Evolutionary conservation across 2,329 filamentous ascomycete genomes (phyloP).

Genomic region (Monosporascus sp.): DNA sequence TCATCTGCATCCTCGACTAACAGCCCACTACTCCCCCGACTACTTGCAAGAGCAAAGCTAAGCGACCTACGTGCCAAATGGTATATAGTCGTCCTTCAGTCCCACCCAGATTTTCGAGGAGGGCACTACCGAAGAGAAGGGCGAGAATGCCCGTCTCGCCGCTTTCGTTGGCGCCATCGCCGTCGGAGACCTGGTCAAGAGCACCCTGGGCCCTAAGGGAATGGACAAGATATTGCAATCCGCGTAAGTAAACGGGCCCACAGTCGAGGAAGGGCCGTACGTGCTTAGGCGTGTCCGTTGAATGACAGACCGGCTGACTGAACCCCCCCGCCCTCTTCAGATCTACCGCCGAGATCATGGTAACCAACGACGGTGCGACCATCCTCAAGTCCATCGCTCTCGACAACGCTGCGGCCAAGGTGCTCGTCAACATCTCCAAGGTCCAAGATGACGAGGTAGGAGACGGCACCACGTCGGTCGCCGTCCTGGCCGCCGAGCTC

Average conservation of each 20-base stretch:
- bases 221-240: slow-evolving; percentile 99
- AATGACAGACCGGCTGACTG: background rate
- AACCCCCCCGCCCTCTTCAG: slow-evolving; percentile 37
- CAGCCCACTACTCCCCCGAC: background rate
- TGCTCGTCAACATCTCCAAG: slow-evolving; percentile 98
- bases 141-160: slow-evolving; percentile 97
- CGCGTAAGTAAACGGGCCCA: slow-evolving; percentile 56
- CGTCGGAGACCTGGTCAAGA: slow-evolving; percentile 95
- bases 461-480: slow-evolving; percentile 96
- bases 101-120: slow-evolving; percentile 98
- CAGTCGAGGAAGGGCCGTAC: too few species aligned
- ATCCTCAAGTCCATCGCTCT: slow-evolving; percentile 98
- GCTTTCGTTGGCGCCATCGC: slow-evolving; percentile 98
- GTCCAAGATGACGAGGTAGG: slow-evolving; percentile 98
- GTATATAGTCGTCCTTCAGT: slow-evolving; percentile 56
- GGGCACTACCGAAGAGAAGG: slow-evolving; percentile 95
- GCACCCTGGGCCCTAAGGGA: slow-evolving; percentile 91
- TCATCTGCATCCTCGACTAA: background rate
- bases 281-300: too few species aligned
- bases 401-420: slow-evolving; percentile 96
- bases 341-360: slow-evolving; percentile 94
- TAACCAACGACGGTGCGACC: slow-evolving; percentile 97
- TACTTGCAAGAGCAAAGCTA: background rate
- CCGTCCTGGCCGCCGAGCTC: slow-evolving; percentile 90
- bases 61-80: background rate